A percentile compares a stretch with the other conserved stretches of the same genome.
Conservation (phyloP, 2,329 filamentous ascomycete species). For the Xylaria sp. region DNA sequence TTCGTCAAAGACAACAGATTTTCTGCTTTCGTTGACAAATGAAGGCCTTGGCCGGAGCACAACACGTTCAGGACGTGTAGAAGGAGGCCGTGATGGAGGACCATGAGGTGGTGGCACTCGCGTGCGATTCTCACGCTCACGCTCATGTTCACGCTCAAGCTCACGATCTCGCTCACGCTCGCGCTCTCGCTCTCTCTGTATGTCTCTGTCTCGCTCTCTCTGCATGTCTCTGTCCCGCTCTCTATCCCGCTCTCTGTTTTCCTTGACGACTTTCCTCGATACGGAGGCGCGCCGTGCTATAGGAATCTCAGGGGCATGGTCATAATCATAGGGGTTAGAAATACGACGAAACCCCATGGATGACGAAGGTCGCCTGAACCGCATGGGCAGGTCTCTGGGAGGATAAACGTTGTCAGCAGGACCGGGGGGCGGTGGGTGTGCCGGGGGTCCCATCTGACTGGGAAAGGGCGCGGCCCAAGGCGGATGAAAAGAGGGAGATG, state of each 20-base stretch:
- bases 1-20: slow-evolving; percentile 30
- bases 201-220: neutral
- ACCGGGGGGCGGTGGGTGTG: slow-evolving; percentile 16
- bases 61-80: slow-evolving; percentile 30
- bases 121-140: slow-evolving; percentile 41
- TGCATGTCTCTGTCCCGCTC: slow-evolving; percentile 32
- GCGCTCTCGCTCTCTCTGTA: neutral
- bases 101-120: slow-evolving; percentile 49
- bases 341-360: slow-evolving; percentile 38
- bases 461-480: slow-evolving; percentile 19
- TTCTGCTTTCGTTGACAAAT: slow-evolving; percentile 13
- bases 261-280: slow-evolving; percentile 34
- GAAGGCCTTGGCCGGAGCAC: slow-evolving; percentile 31
- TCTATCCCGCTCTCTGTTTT: slow-evolving; percentile 39
- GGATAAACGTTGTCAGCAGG: slow-evolving; percentile 21
- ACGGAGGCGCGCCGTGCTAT: slow-evolving; percentile 40
- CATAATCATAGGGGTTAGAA: slow-evolving; percentile 40
- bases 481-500: slow-evolving; percentile 4
- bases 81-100: slow-evolving; percentile 38
- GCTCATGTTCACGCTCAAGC: slow-evolving; percentile 24
- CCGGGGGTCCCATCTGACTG: slow-evolving; percentile 19
- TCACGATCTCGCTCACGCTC: no score
- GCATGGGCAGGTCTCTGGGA: slow-evolving; percentile 23
- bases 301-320: slow-evolving; percentile 34
- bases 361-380: slow-evolving; percentile 35